Base-by-base conservation (phyloP, 345 rosid species). In the Acer yangbiense region DNA sequence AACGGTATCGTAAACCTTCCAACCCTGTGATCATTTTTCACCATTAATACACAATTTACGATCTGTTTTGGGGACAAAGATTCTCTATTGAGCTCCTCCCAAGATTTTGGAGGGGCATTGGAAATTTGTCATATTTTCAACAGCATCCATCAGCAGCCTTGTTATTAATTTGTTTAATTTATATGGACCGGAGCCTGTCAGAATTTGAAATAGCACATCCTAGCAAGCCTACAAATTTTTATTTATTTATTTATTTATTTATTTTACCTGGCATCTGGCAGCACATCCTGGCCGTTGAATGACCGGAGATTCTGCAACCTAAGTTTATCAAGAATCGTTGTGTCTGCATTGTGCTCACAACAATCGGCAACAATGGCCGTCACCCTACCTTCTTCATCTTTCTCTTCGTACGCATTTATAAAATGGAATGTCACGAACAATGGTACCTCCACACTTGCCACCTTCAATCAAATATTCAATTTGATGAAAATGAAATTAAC, bases 361-460 rank as follows among this genome's bases (percentile, higher is more conserved):
- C 99, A 96, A 84, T 96, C 99, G 9, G 93, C 97, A 9, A 93
- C 69, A 9, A 96, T 75, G 7, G 84, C 89, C 10, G 83, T 89
- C 65, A 88, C 87, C 70, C 93, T 87, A 9, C 99, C 99, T 0
- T 92, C 97, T 64, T 91, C 92, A 66, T 93, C 94, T 79, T 57
- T 84, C 81, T 92, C 97, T 83, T 96, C 97, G 65, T 93, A 94
- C 6, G 98, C 99, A 77, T 96, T 96, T 66, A 94, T 94, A 88
- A 93, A 93, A 82, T 96, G 99, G 85, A 96, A 93, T 13, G 96
- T 92, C 70, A 96, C 88, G 63, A 48, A 96, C 7, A 95, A 70
- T 0, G 99, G 99, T 35, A 96, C 99, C 81, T 96, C 97, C 86
- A 93, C 99, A 25, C 98, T 93, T 65, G 92, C 86, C 83, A 93